Base-by-base conservation (phyloP, 2,329 filamentous ascomycete genomes). In the Canariomyces notabilis region DNA sequence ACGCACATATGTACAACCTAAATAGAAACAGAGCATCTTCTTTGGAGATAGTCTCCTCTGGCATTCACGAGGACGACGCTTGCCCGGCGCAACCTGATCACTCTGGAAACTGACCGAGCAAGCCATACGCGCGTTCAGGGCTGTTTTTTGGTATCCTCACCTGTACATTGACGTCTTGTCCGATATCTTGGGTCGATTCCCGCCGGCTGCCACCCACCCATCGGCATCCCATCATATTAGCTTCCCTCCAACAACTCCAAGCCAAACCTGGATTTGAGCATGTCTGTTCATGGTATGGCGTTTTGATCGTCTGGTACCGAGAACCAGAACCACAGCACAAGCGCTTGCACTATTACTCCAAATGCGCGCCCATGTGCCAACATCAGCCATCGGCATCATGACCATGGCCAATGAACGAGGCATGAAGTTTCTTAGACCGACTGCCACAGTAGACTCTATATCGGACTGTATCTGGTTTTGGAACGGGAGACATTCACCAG, bases 211-310 rank as follows among this genome's bases (percentile, higher is more conserved):
- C 33, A 45, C 46, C 37, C 38, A 33, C 40, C 14, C 37, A 14
- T 31, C 37, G 42, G 36, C 35, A 41, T 21, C 12, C 9, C 36
- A n/a, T n/a, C n/a, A 41, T 37, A 46, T 36, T 36, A 18, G 12
- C 23, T 7, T n/a, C 21, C 22, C 43, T 15, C 35, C 39, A 2
- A 12, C 37, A n/a, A n/a, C n/a, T n/a, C n/a, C n/a, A n/a, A n/a
- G 37, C 46, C 36, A 37, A 48, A 44, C 46, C 37, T 37, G 36
- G 37, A 44, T n/a, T n/a, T n/a, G n/a, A n/a, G n/a, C n/a, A n/a
- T n/a, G n/a, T n/a, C n/a, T n/a, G n/a, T n/a, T n/a, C n/a, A n/a
- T n/a, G n/a, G n/a, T n/a, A n/a, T n/a, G 23, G 7, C 41, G 4
- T 15, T 21, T 12, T 19, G 35, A 39, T 46, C 42, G 16, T 38